Evolutionary conservation across 1,284 basidiomycete genomes (phyloP).

Genomic region (Melampsora larici-populina): DNA sequence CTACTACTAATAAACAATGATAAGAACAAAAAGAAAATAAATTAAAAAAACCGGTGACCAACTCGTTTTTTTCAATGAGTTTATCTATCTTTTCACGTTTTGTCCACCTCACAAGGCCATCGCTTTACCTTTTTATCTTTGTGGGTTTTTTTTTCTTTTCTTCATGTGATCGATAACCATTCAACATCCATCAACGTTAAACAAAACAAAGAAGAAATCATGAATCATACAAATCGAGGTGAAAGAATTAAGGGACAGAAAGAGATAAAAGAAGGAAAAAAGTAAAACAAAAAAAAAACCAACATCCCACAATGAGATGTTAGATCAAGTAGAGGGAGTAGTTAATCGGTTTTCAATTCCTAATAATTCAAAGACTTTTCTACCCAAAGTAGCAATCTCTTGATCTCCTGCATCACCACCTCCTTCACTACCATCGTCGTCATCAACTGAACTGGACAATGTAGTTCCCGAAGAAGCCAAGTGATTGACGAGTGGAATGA

Average conservation of each 20-base stretch:
- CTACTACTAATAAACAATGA: too few species aligned
- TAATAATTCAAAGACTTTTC: slow-evolving; percentile 64
- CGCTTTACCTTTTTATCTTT: too few species aligned
- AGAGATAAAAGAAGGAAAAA: slow-evolving; percentile 21
- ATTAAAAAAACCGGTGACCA: too few species aligned
- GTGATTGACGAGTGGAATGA: slow-evolving; percentile 78
- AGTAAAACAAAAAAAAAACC: too few species aligned
- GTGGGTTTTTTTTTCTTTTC: too few species aligned
- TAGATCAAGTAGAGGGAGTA: background rate
- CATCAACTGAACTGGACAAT: slow-evolving; percentile 73
- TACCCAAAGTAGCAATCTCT: slow-evolving; percentile 78
- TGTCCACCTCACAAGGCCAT: too few species aligned
- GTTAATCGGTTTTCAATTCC: slow-evolving; percentile 12
- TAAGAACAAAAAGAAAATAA: too few species aligned
- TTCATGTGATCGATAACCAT: too few species aligned
- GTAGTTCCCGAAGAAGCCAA: slow-evolving; percentile 71
- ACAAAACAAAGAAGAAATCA: too few species aligned
- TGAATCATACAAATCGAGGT: background rate
- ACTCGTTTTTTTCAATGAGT: too few species aligned
- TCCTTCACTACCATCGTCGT: slow-evolving; percentile 58
- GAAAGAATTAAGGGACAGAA: slow-evolving; percentile 39
- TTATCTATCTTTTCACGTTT: too few species aligned
- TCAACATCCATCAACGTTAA: too few species aligned
- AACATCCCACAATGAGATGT: slow-evolving; percentile 4
- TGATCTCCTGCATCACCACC: slow-evolving; percentile 66